A percentile compares a stretch with the other conserved stretches of the same genome.
phyloP scores from a whole-genome alignment of 805 yeast species.

The Starmerella gropengiesseri region DNA sequence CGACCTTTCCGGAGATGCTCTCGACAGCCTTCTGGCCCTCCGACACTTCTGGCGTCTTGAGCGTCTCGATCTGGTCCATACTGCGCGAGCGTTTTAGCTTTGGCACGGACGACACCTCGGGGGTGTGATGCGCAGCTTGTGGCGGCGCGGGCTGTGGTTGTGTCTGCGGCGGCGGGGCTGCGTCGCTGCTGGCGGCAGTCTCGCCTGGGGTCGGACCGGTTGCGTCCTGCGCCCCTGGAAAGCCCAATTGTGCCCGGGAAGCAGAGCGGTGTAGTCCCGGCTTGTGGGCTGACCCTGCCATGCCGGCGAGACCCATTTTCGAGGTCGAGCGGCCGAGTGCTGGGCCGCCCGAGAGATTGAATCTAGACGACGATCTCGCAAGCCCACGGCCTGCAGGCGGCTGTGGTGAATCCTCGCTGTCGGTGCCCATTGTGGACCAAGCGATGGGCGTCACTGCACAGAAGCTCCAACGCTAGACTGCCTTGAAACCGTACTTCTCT shows the following conservation, averaged over 20 bases:
- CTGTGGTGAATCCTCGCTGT: conserved; percentile 2
- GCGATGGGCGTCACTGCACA: conserved; percentile 4
- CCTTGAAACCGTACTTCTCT: background rate
- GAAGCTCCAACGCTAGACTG: background rate
- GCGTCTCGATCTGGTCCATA: conserved; percentile 13
- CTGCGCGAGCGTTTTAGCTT: conserved; percentile 16
- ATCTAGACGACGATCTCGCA: conserved; percentile 7
- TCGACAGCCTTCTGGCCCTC: conserved; percentile 21
- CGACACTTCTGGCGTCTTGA: conserved; percentile 8
- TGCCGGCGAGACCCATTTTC: conserved; percentile 8
- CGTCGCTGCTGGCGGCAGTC: background rate
- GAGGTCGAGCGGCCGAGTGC: conserved; percentile 16
- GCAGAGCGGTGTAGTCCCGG: conserved; percentile 2
- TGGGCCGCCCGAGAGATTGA: conserved; percentile 6
- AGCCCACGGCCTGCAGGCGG: conserved; percentile 5
- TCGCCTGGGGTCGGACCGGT: background rate
- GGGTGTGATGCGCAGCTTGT: background rate
- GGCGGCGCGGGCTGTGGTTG: background rate
- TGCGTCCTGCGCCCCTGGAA: background rate
- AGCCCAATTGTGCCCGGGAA: background rate
- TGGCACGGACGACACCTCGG: background rate
- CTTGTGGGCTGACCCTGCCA: background rate
- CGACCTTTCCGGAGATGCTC: conserved; percentile 17
- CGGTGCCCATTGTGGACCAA: conserved; percentile 5
- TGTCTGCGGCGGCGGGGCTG: background rate